Conservation (phyloP, 1,284 basidiomycete species). For the Pholiota adiposa region DNA sequence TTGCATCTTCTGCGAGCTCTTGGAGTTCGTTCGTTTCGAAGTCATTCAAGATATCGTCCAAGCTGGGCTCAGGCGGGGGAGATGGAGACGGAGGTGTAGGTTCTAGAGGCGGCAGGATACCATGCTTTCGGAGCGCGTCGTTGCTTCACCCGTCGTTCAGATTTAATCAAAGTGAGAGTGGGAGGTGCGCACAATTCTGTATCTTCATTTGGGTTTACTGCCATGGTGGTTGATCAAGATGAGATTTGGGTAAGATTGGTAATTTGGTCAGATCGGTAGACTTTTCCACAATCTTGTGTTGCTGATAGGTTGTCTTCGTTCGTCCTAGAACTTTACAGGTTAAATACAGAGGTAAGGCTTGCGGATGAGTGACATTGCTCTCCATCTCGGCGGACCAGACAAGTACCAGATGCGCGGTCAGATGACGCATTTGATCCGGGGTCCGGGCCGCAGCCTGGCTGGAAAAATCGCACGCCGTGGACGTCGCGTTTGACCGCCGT, state of each 20-base stretch:
- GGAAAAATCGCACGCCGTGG: not conserved
- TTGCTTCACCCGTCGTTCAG: conserved; percentile 57
- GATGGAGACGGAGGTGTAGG: conserved; percentile 75
- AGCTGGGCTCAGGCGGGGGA: conserved; percentile 67
- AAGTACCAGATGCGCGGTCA: not conserved
- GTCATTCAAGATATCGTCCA: conserved; percentile 69
- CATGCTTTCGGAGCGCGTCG: conserved; percentile 89
- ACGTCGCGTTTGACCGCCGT: not conserved
- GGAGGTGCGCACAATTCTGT: conserved; percentile 81
- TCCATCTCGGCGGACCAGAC: not conserved
- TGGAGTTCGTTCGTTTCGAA: conserved; percentile 70
- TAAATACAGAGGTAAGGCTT: conserved; percentile 2
- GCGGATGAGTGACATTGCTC: conserved; percentile 4
- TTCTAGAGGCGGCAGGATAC: conserved; percentile 83
- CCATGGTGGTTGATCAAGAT: conserved; percentile 18
- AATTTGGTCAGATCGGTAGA: not conserved
- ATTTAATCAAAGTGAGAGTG: not conserved
- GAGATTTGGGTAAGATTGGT: conserved; percentile 11
- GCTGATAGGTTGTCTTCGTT: not conserved
- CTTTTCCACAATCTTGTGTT: not conserved
- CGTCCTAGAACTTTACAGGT: too few relatives aligned
- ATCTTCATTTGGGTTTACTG: conserved; percentile 79
- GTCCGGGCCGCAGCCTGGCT: not conserved
- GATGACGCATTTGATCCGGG: not conserved
- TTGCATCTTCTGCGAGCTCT: conserved; percentile 69